A percentile compares a stretch with the other conserved stretches of the same genome.
phyloP scores from a whole-genome alignment of 2,329 filamentous ascomycete genomes.

The Grosmannia serpens region DNA sequence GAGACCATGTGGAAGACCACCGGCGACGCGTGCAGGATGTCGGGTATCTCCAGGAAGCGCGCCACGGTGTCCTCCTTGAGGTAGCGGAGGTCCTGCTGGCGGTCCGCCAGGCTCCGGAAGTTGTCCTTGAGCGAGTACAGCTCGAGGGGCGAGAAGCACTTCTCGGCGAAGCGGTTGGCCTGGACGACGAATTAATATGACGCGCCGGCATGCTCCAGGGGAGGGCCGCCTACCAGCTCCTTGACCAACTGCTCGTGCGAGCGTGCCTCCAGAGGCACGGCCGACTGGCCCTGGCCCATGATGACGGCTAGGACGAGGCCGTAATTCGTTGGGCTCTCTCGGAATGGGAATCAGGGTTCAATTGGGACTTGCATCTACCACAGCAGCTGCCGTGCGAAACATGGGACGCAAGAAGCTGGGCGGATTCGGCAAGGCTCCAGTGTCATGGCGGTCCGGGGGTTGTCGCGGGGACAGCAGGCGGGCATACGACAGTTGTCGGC shows the following conservation, averaged over 20 bases:
- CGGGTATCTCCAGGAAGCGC: constrained; percentile 62
- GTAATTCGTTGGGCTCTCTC: no score
- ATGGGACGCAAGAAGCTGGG: not conserved
- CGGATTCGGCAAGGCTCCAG: not conserved
- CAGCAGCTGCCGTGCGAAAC: not conserved
- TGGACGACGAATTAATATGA: constrained; percentile 19
- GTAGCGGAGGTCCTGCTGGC: constrained; percentile 49
- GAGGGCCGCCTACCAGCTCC: constrained; percentile 32
- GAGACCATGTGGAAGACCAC: constrained; percentile 62
- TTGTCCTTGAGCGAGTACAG: constrained; percentile 64
- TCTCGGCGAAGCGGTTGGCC: constrained; percentile 54
- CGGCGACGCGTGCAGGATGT: constrained; percentile 53
- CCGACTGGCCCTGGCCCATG: constrained; percentile 43
- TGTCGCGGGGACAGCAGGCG: not conserved
- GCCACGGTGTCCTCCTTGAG: constrained; percentile 60
- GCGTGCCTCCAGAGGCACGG: constrained; percentile 29
- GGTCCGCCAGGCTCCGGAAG: constrained; percentile 58
- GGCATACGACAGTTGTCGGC: not conserved
- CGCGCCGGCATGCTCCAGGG: no score
- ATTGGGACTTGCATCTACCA: not conserved
- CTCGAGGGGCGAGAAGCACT: constrained; percentile 61
- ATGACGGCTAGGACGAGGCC: not conserved
- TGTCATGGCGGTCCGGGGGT: not conserved
- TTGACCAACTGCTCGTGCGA: constrained; percentile 40
- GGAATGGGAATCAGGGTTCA: not conserved